These are phyloP conservation scores for Ampelomyces quisqualis DNA, from an alignment of 2,329 filamentous ascomycete species.

Conservation along the genomic window DNA sequence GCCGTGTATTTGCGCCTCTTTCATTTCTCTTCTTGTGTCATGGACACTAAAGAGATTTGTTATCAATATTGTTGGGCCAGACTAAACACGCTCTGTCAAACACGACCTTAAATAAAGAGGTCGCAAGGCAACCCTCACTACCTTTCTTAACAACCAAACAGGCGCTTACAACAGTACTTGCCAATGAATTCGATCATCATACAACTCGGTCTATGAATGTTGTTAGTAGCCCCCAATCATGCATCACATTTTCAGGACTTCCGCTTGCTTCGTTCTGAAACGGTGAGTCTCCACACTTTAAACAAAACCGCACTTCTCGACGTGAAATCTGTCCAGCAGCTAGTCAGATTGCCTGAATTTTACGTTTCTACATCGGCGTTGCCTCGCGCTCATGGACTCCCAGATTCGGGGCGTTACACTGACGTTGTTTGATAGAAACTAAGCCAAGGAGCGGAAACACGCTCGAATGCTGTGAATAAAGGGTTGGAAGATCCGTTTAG, in stretches of 20 bases:
- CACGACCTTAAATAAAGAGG: too few species aligned
- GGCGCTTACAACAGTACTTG: too few species aligned
- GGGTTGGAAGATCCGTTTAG: slow-evolving; percentile 18
- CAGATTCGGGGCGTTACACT: slow-evolving; percentile 11
- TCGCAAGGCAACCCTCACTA: too few species aligned
- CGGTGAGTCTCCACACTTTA: slow-evolving; percentile 9
- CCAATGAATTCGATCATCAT: too few species aligned
- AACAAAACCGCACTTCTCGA: slow-evolving; percentile 4
- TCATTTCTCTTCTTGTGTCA: too few species aligned
- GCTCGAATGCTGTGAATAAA: slow-evolving; percentile 21
- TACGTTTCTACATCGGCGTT: slow-evolving; percentile 1
- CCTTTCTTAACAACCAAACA: too few species aligned
- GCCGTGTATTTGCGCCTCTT: too few species aligned
- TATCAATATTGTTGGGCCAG: too few species aligned
- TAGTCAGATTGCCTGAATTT: slow-evolving; percentile 11
- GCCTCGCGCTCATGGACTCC: slow-evolving; percentile 8
- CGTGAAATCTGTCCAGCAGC: slow-evolving; percentile 14
- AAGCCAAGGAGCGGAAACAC: slow-evolving; percentile 9
- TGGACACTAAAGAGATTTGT: too few species aligned
- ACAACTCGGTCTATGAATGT: too few species aligned
- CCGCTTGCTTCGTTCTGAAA: slow-evolving; percentile 19
- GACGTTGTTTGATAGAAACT: slow-evolving; percentile 11
- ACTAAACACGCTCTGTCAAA: too few species aligned
- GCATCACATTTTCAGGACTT: slow-evolving; percentile 3
- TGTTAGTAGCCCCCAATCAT: too few species aligned